Percentiles rank a stretch among this genome's conserved stretches.
Evolutionary conservation across 2,329 filamentous ascomycete genomes (phyloP).

Genomic region (Stagonosporopsis chrysanthemi): DNA sequence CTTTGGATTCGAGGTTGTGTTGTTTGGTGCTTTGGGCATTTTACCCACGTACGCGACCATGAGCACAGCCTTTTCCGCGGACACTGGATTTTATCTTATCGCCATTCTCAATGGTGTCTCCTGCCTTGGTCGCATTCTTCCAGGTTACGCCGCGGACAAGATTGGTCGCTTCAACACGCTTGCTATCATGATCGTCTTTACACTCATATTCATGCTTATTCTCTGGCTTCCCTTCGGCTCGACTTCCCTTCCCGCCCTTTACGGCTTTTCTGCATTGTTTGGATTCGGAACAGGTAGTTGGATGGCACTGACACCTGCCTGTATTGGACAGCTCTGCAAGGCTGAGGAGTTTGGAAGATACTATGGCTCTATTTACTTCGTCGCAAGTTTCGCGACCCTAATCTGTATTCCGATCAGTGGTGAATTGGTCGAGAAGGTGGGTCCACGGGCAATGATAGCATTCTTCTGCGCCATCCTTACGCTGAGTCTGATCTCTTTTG

Average conservation of each 20-base stretch:
- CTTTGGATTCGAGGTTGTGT: conserved; percentile 49
- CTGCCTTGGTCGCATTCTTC: conserved; percentile 51
- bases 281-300: conserved; percentile 58
- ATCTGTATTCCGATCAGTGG: conserved; percentile 48
- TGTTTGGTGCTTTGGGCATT: conserved; percentile 52
- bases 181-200: conserved; percentile 46
- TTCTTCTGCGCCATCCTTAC: conserved; percentile 45
- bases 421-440: conserved; percentile 45
- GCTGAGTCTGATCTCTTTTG: conserved; percentile 40
- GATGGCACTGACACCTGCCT: conserved; percentile 56
- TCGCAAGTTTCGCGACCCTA: conserved; percentile 46
- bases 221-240: conserved; percentile 47
- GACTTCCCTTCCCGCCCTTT: conserved; percentile 44
- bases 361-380: conserved; percentile 58
- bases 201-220: conserved; percentile 46
- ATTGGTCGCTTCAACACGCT: conserved; percentile 54
- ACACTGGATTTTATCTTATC: conserved; percentile 49
- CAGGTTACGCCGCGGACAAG: conserved; percentile 51
- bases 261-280: conserved; percentile 53
- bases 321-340: conserved; percentile 57
- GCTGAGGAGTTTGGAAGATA: conserved; percentile 58
- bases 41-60: conserved; percentile 53
- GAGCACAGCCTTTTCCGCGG: conserved; percentile 41
- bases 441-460: conserved; percentile 43
- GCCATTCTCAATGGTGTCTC: conserved; percentile 52